Evolutionary conservation across 2,329 filamentous ascomycete species (phyloP), one percentile per base, ranked within the genome.

Genomic region (Neurospora sp.): DNA sequence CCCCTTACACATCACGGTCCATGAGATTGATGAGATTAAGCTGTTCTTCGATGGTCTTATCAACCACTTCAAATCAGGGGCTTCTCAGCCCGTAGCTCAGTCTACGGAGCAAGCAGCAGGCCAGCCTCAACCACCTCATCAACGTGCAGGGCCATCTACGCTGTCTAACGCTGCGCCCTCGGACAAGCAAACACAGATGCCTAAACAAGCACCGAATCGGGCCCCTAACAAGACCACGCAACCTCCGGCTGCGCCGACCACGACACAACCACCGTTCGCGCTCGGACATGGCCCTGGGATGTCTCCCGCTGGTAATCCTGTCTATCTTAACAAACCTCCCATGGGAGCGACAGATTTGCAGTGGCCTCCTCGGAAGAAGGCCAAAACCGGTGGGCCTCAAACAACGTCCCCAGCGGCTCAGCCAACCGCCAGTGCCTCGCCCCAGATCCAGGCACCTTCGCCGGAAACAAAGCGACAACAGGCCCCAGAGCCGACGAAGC

Each of bases 301-400:
- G 9, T 89, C 88, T 6, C 88, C 88, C 39, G 85, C 88, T 72
- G 88, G 87, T 13, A 84, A 86, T 70, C 88, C 88, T 1, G 82
- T 81, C 7, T 89, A 88, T 72, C 83, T 85, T 66, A 81, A 79
- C 76, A 85, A 82, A 76, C 80, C 84, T 1, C 80, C 83, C 68
- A 78, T 89, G 39, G 86, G 87, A 42, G 80, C 82, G 69, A 82
- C 84, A 0, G 85, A 86, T 68, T 79, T 90, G 43, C 83, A 86
- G 68, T 79, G 89, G 28, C 88, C 88, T 5, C 80, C 76, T 23
- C 68, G 83, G 15, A 89, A 89, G 78, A 88, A 85, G 80, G 76
- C 80, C 43, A 89, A 86, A 80, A 82, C 82, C 1, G 81, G 78
- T 17, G 75, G 78, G 42, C 72, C 72, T 11, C 80, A 79, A 10